Percentiles rank a stretch among this genome's conserved stretches.
phyloP scores from a whole-genome alignment of 768 basidiomycete genomes.

The Saitozyma podzolica region DNA sequence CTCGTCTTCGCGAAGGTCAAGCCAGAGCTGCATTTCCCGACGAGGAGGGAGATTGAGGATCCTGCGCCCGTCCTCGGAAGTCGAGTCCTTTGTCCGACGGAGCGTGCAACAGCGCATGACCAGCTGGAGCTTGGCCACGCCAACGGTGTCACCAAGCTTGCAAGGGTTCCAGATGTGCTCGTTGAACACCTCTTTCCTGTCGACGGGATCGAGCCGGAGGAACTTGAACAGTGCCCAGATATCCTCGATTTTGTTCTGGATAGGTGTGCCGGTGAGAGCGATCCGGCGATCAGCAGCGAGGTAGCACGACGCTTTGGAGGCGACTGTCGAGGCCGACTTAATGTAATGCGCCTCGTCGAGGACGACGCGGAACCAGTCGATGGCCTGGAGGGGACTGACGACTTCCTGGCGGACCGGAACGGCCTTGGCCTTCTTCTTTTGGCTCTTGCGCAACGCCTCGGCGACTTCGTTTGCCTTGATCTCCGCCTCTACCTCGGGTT shows the following conservation, averaged over 20 bases:
- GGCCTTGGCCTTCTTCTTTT: conserved; percentile 61
- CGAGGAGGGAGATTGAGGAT: conserved; percentile 88
- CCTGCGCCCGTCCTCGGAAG: conserved; percentile 71
- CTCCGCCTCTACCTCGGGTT: conserved; percentile 50
- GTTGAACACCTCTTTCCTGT: conserved; percentile 90
- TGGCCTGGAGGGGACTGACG: conserved; percentile 82
- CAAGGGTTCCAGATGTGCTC: conserved; percentile 89
- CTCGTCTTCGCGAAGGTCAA: conserved; percentile 81
- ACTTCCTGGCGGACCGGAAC: conserved; percentile 52
- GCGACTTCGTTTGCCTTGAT: conserved; percentile 49
- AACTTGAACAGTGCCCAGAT: conserved; percentile 97
- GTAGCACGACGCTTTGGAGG: conserved; percentile 91
- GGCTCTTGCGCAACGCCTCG: conserved; percentile 58
- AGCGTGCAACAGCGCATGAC: conserved; percentile 97
- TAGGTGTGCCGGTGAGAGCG: conserved; percentile 95
- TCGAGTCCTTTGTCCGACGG: conserved; percentile 92
- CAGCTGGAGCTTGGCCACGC: conserved; percentile 87
- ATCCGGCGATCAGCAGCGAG: conserved; percentile 88
- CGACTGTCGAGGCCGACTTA: conserved; percentile 92
- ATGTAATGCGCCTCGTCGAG: conserved; percentile 95
- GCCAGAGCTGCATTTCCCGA: conserved; percentile 79
- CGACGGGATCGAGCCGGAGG: conserved; percentile 82
- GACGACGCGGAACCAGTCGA: conserved; percentile 95
- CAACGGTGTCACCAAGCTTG: conserved; percentile 78
- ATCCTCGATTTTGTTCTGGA: conserved; percentile 98